A percentile compares a stretch with the other conserved stretches of the same genome.
Conservation (phyloP, 805 yeast species). For the Isabelozyma pseudorhagii region DNA sequence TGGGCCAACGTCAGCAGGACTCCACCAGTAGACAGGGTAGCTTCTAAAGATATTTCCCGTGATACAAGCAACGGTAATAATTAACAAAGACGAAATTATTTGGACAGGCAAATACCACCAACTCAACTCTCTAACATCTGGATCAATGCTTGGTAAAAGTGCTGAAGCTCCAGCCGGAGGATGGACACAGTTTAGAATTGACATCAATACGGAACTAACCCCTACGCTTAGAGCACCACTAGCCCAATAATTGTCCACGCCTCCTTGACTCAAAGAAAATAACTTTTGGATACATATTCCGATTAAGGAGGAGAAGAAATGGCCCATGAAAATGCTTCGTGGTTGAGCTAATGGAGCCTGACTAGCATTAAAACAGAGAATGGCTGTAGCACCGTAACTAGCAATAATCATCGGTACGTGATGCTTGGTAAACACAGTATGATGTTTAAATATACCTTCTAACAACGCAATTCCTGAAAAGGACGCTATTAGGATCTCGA, state of each 20-base stretch:
- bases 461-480: constrained; percentile 45
- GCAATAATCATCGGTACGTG: constrained; percentile 52
- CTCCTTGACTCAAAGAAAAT: constrained; percentile 43
- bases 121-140: constrained; percentile 44
- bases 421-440: constrained; percentile 35
- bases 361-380: constrained; percentile 54
- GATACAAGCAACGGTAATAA: constrained; percentile 48
- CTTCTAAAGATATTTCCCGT: constrained; percentile 50
- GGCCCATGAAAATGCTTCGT: constrained; percentile 54
- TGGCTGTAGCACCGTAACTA: constrained; percentile 61
- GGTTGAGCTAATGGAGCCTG: constrained; percentile 65
- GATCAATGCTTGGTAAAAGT: constrained; percentile 51
- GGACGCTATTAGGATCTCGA: constrained; percentile 43
- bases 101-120: constrained; percentile 67
- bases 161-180: constrained; percentile 78
- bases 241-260: constrained; percentile 50
- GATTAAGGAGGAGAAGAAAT: constrained; percentile 48
- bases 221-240: constrained; percentile 59
- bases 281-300: constrained; percentile 56
- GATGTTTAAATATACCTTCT: constrained; percentile 44
- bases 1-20: constrained; percentile 16
- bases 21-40: constrained; percentile 66
- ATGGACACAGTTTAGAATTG: constrained; percentile 53
- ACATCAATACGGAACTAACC: constrained; percentile 51
- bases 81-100: constrained; percentile 45